Evolutionary conservation across 2,329 filamentous ascomycete species (phyloP).

Genomic region (Tolypocladium tropicale): DNA sequence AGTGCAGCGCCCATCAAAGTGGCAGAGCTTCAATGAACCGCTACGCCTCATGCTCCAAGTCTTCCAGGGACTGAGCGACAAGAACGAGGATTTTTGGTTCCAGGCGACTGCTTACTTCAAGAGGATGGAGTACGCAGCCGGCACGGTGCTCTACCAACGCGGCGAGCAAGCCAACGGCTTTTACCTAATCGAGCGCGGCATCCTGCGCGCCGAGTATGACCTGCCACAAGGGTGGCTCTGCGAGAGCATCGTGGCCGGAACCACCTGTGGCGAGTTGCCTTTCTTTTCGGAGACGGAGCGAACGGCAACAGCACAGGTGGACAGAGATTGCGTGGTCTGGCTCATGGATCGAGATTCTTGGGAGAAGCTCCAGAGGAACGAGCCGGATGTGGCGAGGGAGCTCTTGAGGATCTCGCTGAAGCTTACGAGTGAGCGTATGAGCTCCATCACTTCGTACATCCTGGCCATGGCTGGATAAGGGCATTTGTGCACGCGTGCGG

Average conservation of each 20-base stretch:
- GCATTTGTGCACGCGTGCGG: background rate
- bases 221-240: conserved; percentile 81
- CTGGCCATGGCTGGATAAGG: conserved; percentile 36
- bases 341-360: conserved; percentile 63
- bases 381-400: conserved; percentile 73
- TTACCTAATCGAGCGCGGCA: conserved; percentile 82
- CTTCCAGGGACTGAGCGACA: conserved; percentile 78
- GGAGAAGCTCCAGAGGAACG: conserved; percentile 58
- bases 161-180: conserved; percentile 74
- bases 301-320: conserved; percentile 77
- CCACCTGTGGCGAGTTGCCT: conserved; percentile 89
- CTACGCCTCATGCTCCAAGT: conserved; percentile 86
- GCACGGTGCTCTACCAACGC: conserved; percentile 65
- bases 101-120: conserved; percentile 65
- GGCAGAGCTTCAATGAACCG: conserved; percentile 82
- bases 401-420: conserved; percentile 81
- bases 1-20: conserved; percentile 51
- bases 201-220: conserved; percentile 82
- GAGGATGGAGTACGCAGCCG: conserved; percentile 55
- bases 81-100: conserved; percentile 96
- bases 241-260: conserved; percentile 87
- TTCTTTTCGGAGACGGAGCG: conserved; percentile 89
- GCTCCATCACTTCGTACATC: conserved; percentile 49
- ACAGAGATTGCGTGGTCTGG: conserved; percentile 78
- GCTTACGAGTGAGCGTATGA: conserved; percentile 88